Conservation (phyloP, 192 early-diverging fungal species). For the Linnemannia zychae region DNA sequence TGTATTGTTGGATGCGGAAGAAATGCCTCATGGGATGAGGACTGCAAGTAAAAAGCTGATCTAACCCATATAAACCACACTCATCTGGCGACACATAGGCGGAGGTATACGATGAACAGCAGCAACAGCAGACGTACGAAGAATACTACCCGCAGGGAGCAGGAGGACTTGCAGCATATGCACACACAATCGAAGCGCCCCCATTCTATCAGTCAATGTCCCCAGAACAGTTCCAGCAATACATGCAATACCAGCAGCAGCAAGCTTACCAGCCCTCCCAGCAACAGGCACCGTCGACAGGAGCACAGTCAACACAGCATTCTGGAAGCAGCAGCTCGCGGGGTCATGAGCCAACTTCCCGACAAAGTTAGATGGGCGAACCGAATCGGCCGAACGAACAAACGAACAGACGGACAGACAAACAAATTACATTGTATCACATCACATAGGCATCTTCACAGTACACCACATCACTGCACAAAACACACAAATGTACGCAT, state of each 20-base stretch:
- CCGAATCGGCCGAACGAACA: no score
- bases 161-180: slow-evolving; percentile 38
- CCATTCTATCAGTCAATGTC: slow-evolving; percentile 37
- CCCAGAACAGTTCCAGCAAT: slow-evolving; percentile 45
- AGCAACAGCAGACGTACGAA: slow-evolving; percentile 17
- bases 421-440: neutral
- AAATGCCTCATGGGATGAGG: neutral
- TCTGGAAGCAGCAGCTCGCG: slow-evolving; percentile 18
- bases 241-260: slow-evolving; percentile 44
- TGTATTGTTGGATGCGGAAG: neutral
- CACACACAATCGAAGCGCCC: slow-evolving; percentile 38
- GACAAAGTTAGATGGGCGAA: slow-evolving; percentile 2
- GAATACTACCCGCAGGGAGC: slow-evolving; percentile 41
- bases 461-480: no score
- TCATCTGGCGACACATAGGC: slow-evolving; percentile 13
- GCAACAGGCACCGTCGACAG: slow-evolving; percentile 18
- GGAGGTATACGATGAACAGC: slow-evolving; percentile 32
- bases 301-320: slow-evolving; percentile 23
- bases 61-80: neutral
- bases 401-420: neutral
- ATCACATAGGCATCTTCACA: neutral
- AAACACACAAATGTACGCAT: no score
- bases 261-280: slow-evolving; percentile 34
- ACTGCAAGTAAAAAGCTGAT: neutral
- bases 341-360: slow-evolving; percentile 19